Evolutionary conservation across 352 stramenopile genomes (phyloP).

Genomic region (Phytopythium oedochilum): DNA sequence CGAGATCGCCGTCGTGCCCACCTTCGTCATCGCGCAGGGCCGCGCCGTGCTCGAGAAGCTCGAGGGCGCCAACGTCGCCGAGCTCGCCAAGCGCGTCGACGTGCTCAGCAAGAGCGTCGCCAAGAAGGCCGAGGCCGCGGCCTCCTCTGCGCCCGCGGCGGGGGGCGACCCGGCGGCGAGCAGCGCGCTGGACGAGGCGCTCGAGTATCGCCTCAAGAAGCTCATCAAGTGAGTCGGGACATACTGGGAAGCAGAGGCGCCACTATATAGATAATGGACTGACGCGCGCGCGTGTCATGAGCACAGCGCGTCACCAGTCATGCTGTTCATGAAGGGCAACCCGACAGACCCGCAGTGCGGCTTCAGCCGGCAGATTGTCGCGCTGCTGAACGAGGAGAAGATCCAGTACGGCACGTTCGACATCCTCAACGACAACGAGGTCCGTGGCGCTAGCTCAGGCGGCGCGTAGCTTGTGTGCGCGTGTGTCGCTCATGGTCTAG

Average conservation of each 20-base stretch:
- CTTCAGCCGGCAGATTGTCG: conserved; percentile 94
- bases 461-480: background rate
- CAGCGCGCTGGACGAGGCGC: conserved; percentile 41
- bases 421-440: conserved; percentile 95
- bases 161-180: background rate
- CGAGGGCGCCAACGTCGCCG: conserved; percentile 77
- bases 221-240: conserved; percentile 56
- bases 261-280: too few relatives aligned
- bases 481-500: background rate
- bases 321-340: conserved; percentile 99
- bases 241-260: too few relatives aligned
- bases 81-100: conserved; percentile 82
- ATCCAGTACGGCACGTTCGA: conserved; percentile 96
- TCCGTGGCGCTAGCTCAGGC: conserved; percentile 2
- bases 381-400: conserved; percentile 89
- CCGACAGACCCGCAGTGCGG: conserved; percentile 93
- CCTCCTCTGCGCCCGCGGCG: conserved; percentile 10
- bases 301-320: conserved; percentile 79
- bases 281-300: too few relatives aligned
- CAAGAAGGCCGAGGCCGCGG: conserved; percentile 33
- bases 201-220: conserved; percentile 78
- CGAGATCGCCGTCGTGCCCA: conserved; percentile 92
- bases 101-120: conserved; percentile 79
- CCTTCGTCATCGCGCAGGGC: conserved; percentile 88
- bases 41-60: conserved; percentile 76